Percentiles rank a stretch among this genome's conserved stretches.
Conservation (phyloP, 2,329 filamentous ascomycete species). For the Clathrospora elynae region DNA sequence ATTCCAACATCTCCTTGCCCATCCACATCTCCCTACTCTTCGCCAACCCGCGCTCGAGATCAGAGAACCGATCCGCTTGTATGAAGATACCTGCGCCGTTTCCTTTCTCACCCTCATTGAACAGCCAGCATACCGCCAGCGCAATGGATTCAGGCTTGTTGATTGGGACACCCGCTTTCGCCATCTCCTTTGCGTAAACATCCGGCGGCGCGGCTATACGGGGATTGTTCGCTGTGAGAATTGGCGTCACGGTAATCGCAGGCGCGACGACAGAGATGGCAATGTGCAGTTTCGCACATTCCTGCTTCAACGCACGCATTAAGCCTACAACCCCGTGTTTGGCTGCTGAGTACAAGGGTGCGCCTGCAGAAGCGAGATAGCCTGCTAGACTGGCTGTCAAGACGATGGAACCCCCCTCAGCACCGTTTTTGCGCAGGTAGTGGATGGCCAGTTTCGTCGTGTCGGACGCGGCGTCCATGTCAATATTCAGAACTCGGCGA, state of each 20-base stretch:
- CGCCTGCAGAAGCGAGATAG: conserved; percentile 55
- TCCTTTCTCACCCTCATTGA: conserved; percentile 50
- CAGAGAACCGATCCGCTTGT: conserved; percentile 51
- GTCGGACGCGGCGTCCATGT: conserved; percentile 55
- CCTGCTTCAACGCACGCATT: conserved; percentile 57
- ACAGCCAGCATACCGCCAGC: conserved; percentile 52
- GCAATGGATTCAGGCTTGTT: conserved; percentile 54
- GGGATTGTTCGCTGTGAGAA: conserved; percentile 45
- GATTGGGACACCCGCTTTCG: conserved; percentile 53
- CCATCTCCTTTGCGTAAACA: conserved; percentile 53
- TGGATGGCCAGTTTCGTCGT: conserved; percentile 57
- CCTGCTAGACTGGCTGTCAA: conserved; percentile 57
- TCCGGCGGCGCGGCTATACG: conserved; percentile 40
- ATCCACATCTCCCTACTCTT: conserved; percentile 55
- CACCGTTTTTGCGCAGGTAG: conserved; percentile 50
- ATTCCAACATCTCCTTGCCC: conserved; percentile 57
- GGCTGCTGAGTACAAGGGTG: conserved; percentile 56
- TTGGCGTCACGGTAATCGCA: conserved; percentile 56
- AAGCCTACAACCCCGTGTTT: conserved; percentile 60
- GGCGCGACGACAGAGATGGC: conserved; percentile 56
- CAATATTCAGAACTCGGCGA: conserved; percentile 52
- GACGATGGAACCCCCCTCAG: conserved; percentile 52
- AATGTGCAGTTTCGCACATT: conserved; percentile 54
- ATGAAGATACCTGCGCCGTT: conserved; percentile 56
- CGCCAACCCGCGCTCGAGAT: conserved; percentile 55